These are phyloP conservation scores for Candida endomychidarum DNA, from an alignment of 805 yeast genomes.

Conservation along the genomic window DNA sequence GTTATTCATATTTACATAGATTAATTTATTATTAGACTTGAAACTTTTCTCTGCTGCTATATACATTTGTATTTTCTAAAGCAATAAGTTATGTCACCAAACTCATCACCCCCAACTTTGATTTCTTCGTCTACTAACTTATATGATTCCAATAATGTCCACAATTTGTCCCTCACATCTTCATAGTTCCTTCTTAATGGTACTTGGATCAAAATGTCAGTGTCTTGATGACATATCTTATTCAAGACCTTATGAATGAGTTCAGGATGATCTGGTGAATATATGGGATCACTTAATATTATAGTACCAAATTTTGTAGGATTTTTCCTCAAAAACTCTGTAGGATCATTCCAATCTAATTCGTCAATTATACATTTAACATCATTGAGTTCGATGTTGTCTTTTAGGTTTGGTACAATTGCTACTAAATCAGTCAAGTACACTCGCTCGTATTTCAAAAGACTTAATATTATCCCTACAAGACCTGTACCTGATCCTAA, in stretches of 20 bases:
- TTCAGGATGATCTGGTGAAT: constrained; percentile 76
- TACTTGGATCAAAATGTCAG: constrained; percentile 65
- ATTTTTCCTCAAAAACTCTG: constrained; percentile 25
- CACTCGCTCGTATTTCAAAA: constrained; percentile 47
- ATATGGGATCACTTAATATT: constrained; percentile 84
- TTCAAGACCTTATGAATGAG: constrained; percentile 65
- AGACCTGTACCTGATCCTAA: constrained; percentile 97
- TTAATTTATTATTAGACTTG: not conserved
- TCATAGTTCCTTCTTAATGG: constrained; percentile 73
- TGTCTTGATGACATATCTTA: constrained; percentile 38
- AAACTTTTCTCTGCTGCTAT: not conserved
- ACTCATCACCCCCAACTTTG: constrained; percentile 80
- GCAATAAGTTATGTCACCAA: constrained; percentile 67
- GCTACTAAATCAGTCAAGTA: constrained; percentile 76
- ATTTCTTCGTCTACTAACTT: constrained; percentile 34
- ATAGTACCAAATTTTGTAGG: constrained; percentile 53
- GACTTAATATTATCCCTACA: constrained; percentile 69
- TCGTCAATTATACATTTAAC: constrained; percentile 20
- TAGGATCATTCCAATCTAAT: constrained; percentile 78
- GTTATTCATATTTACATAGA: not conserved
- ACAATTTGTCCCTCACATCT: constrained; percentile 59
- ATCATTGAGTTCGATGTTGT: constrained; percentile 58
- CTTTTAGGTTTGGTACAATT: constrained; percentile 64
- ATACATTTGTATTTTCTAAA: constrained; percentile 32
- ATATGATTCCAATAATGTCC: constrained; percentile 50